Evolutionary conservation across 139 green algal genomes (phyloP), one percentile per base, ranked within the genome.

Genomic region (Edaphochlamys debaryana): DNA sequence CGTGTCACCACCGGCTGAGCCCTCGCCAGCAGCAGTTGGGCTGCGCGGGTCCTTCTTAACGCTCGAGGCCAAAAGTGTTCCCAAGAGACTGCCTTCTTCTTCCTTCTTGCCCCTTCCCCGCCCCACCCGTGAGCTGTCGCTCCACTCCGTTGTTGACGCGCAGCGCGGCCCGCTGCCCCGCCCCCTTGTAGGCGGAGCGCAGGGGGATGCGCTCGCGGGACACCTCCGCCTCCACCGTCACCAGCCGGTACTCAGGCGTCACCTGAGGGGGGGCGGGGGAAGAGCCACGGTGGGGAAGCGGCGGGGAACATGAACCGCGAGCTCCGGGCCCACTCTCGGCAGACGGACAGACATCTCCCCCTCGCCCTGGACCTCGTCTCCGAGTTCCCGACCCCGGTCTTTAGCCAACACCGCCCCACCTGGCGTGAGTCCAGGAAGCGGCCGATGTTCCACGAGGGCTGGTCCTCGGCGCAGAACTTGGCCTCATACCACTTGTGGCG

Each of bases 121-220:
- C 27, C 72, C 9, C 67, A 91, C 87, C 69, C 76, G 82, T 41
- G 38, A 85, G 69, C 2, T 75, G 34, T 25, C 79, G 41, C 37
- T 94, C 88, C 23, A 86, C 38, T 20, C 94, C 91, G 54, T 88
- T 88, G 79, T 95, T 95, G 20, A 97, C 79, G 2, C 94, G 78
- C 38, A 97, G 50, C 8, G 45, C 60, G 13, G 92, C 90, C 0
- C 40, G 79, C 86, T 97, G 94, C 6, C 94, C 94, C 0, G 93
- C 83, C 56, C 87, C 85, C 80, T 92, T 93, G 88, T 96, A 97
- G 0, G 93, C 92, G 69, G 95, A 95, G 25, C 92, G 87, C 54
- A 98, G 88, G 27, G 94, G 91, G 30, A 98, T 87, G n/a, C 86
- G 89, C 84, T 97, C 93, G 2, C 94, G 85, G 78, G 90, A 95